Evolutionary conservation across 2,329 filamentous ascomycete species (phyloP).

Genomic region (Celoporthe dispersa): DNA sequence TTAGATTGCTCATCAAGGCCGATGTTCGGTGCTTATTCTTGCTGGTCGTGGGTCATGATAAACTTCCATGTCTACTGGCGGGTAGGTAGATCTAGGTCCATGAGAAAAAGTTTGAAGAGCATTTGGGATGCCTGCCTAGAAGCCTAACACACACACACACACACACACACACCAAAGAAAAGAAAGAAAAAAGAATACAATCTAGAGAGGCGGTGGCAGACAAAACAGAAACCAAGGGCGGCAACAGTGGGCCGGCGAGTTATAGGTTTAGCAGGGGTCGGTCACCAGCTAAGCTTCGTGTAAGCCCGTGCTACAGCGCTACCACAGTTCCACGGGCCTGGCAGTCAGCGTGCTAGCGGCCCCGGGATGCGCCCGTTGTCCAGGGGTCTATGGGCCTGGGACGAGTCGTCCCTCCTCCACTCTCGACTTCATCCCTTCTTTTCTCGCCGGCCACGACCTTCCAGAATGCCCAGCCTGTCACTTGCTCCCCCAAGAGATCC

Average conservation of each 20-base stretch:
- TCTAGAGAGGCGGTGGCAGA: not conserved
- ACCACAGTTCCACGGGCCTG: not conserved
- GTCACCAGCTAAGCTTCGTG: not conserved
- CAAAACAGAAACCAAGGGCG: not conserved
- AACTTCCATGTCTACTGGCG: not conserved
- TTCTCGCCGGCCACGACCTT: not conserved
- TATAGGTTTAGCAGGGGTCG: not conserved
- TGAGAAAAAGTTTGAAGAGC: not conserved
- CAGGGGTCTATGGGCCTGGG: not conserved
- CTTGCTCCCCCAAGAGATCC: too few relatives aligned
- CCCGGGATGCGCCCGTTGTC: not conserved
- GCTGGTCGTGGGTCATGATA: conserved; percentile 8
- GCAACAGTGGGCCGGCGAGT: not conserved
- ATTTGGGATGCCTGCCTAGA: not conserved
- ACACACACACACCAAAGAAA: too few relatives aligned
- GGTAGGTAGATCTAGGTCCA: not conserved
- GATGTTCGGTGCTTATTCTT: conserved; percentile 18
- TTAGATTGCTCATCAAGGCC: not conserved
- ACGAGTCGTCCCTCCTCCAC: conserved; percentile 18
- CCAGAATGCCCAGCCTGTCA: not conserved
- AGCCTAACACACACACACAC: not conserved
- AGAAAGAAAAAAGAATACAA: not conserved
- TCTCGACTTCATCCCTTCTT: conserved; percentile 27
- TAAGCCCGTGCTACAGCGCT: not conserved
- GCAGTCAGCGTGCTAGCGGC: not conserved